phyloP scores from a whole-genome alignment of 768 basidiomycete species.

The Boletus insuetus region DNA sequence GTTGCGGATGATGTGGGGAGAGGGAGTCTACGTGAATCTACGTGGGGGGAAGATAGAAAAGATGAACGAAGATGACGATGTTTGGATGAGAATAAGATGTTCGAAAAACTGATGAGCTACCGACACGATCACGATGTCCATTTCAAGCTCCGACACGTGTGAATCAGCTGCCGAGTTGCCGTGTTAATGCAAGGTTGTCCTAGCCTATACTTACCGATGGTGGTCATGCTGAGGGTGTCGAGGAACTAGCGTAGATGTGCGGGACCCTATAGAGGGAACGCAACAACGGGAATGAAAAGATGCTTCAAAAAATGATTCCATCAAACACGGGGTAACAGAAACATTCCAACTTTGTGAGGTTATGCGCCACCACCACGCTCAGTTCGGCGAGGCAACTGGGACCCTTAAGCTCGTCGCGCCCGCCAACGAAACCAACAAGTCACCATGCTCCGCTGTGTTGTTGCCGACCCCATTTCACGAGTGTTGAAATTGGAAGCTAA shows the following conservation, averaged over 20 bases:
- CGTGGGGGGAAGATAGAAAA: constrained; percentile 18
- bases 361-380: constrained; percentile 1
- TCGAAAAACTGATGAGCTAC: constrained; percentile 9
- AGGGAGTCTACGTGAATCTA: constrained; percentile 24
- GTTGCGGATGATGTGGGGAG: constrained; percentile 26
- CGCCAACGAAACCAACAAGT: not conserved
- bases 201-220: no score
- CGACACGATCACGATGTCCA: constrained; percentile 24
- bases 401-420: not conserved
- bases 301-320: not conserved
- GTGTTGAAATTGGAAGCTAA: not conserved
- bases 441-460: not conserved
- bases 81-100: constrained; percentile 22
- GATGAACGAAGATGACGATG: constrained; percentile 26
- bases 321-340: no score
- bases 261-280: not conserved
- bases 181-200: not conserved
- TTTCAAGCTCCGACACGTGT: constrained; percentile 43
- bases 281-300: not conserved
- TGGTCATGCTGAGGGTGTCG: no score
- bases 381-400: no score
- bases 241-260: no score
- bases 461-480: not conserved
- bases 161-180: constrained; percentile 22
- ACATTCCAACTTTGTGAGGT: no score